Conservation (phyloP, 2,329 filamentous ascomycete species). For the Knufia fluminis region DNA sequence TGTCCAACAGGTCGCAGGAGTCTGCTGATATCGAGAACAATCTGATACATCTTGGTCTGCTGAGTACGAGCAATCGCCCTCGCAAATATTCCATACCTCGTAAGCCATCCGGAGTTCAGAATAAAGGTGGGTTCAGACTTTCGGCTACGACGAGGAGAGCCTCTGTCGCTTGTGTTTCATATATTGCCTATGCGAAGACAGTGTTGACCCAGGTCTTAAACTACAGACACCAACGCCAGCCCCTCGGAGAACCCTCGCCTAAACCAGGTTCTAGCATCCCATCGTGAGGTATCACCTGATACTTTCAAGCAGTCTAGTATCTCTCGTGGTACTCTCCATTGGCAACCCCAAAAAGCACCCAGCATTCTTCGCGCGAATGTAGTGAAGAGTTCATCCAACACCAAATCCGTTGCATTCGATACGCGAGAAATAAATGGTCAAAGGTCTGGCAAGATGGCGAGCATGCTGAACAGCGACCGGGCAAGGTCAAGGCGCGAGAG, state of each 20-base stretch:
- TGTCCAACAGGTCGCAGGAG: conserved; percentile 19
- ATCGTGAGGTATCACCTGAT: background rate
- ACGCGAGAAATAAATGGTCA: background rate
- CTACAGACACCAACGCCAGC: background rate
- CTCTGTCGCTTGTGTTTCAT: background rate
- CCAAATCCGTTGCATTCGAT: background rate
- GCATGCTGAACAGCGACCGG: conserved; percentile 65
- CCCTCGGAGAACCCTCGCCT: background rate
- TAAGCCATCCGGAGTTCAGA: conserved; percentile 10
- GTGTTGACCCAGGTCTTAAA: conserved; percentile 2
- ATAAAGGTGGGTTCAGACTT: conserved; percentile 7
- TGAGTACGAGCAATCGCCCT: conserved; percentile 18
- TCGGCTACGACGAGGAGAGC: background rate
- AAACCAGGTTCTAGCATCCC: background rate
- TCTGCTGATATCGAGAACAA: conserved; percentile 20
- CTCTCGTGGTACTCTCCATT: conserved; percentile 14
- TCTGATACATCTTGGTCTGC: conserved; percentile 23
- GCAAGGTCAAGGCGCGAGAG: conserved; percentile 74
- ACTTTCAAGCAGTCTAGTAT: conserved; percentile 21
- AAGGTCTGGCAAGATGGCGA: conserved; percentile 41
- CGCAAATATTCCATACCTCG: conserved; percentile 10
- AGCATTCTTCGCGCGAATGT: background rate
- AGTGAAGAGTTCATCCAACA: background rate
- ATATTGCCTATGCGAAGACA: conserved; percentile 2
- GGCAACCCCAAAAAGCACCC: background rate